These are phyloP conservation scores for Carex littledalei DNA, from an alignment of 176 grass and related monocot species.

Conservation along the genomic window DNA sequence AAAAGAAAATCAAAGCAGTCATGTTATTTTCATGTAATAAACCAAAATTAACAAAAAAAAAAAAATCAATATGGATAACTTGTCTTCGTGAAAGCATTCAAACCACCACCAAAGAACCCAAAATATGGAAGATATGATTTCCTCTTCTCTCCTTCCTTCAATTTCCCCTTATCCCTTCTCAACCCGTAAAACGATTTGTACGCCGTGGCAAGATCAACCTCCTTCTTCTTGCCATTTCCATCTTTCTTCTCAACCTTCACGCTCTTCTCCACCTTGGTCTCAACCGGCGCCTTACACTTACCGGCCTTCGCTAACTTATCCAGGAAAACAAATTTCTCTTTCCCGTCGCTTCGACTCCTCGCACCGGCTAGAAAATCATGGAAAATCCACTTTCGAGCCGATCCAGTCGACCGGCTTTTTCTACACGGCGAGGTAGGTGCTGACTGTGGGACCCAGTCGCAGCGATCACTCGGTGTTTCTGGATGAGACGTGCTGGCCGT, in stretches of 20 bases:
- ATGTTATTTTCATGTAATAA: neutral
- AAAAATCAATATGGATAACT: slow-evolving; percentile 11
- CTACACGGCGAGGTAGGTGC: slow-evolving; percentile 35
- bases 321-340: slow-evolving; percentile 73
- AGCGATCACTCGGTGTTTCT: slow-evolving; percentile 34
- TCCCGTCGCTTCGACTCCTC: slow-evolving; percentile 56
- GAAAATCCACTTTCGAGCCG: slow-evolving; percentile 28
- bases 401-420: slow-evolving; percentile 55
- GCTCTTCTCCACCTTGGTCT: neutral
- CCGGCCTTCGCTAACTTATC: neutral
- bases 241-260: neutral
- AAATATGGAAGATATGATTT: slow-evolving; percentile 52
- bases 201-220: slow-evolving; percentile 57
- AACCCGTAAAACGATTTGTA: slow-evolving; percentile 54
- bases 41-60: neutral
- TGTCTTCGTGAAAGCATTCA: slow-evolving; percentile 7
- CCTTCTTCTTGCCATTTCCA: slow-evolving; percentile 20
- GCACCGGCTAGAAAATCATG: slow-evolving; percentile 36
- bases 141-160: slow-evolving; percentile 12
- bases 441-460: slow-evolving; percentile 47
- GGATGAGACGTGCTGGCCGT: slow-evolving; percentile 13
- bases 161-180: neutral
- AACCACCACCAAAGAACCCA: slow-evolving; percentile 25
- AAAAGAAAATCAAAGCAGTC: neutral
- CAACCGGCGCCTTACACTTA: neutral